These are phyloP conservation scores for Tephrocybe rancida DNA, from an alignment of 768 basidiomycete genomes.

Conservation along the genomic window DNA sequence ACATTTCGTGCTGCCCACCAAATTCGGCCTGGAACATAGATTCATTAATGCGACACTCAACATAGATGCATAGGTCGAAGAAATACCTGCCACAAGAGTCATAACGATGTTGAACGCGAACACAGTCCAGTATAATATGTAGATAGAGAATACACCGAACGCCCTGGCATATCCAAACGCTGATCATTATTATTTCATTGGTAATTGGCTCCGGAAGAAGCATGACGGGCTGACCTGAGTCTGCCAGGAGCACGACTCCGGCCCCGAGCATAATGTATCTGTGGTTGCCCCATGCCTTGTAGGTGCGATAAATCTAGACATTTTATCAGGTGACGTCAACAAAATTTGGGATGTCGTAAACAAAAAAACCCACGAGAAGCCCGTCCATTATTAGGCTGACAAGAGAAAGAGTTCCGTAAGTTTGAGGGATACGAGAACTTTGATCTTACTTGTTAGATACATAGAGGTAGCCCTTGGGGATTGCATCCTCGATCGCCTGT, in stretches of 20 bases:
- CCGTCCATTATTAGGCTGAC: too few species aligned
- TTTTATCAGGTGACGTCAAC: not conserved
- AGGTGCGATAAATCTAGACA: conserved; percentile 3
- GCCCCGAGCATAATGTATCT: conserved; percentile 1
- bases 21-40: conserved; percentile 13
- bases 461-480: conserved; percentile 35
- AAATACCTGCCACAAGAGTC: conserved; percentile 3
- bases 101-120: conserved; percentile 23
- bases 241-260: conserved; percentile 28
- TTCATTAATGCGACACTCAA: conserved; percentile 2
- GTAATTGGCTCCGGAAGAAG: too few species aligned
- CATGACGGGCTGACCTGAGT: conserved; percentile 16
- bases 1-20: conserved; percentile 18
- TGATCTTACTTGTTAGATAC: conserved; percentile 40
- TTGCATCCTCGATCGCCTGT: not conserved
- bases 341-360: too few species aligned
- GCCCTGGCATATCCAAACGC: conserved; percentile 18
- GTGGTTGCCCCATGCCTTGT: conserved; percentile 1
- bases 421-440: too few species aligned
- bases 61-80: too few species aligned
- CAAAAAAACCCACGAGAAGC: too few species aligned
- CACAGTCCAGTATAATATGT: conserved; percentile 24
- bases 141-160: not conserved
- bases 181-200: too few species aligned
- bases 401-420: not conserved